These are phyloP conservation scores for Ceratocystis eucalypticola DNA, from an alignment of 2,329 filamentous ascomycete species.

Conservation along the genomic window DNA sequence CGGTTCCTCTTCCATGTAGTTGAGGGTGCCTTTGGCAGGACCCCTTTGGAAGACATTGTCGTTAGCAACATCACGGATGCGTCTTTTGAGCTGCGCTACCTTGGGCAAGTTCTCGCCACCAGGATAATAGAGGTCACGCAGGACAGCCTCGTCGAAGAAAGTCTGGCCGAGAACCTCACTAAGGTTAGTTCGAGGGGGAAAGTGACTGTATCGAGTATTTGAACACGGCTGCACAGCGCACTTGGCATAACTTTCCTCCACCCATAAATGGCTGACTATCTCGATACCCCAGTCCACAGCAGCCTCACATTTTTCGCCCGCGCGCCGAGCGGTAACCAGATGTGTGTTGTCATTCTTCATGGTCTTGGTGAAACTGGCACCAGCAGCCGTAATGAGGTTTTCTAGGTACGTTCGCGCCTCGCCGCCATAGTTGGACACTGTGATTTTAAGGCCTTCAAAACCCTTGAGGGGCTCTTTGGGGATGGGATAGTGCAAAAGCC, in stretches of 20 bases:
- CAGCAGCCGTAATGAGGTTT: constrained; percentile 72
- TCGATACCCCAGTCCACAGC: constrained; percentile 85
- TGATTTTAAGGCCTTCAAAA: constrained; percentile 65
- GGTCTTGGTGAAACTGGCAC: constrained; percentile 83
- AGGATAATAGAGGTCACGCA: constrained; percentile 55
- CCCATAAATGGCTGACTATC: constrained; percentile 89
- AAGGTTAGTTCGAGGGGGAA: constrained; percentile 78
- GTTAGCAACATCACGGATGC: constrained; percentile 36
- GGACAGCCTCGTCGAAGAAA: constrained; percentile 50
- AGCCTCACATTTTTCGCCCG: constrained; percentile 85
- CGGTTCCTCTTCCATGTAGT: constrained; percentile 26
- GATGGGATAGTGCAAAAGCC: constrained; percentile 80
- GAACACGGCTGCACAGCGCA: constrained; percentile 63
- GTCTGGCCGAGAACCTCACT: constrained; percentile 89
- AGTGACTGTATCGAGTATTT: constrained; percentile 66
- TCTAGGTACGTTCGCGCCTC: constrained; percentile 88
- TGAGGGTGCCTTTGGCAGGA: constrained; percentile 35
- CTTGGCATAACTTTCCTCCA: constrained; percentile 92
- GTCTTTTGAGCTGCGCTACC: constrained; percentile 36
- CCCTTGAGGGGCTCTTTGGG: constrained; percentile 64
- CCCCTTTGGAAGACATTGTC: constrained; percentile 37
- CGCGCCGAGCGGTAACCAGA: constrained; percentile 76
- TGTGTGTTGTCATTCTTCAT: constrained; percentile 95
- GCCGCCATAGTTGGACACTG: constrained; percentile 90
- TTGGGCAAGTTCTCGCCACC: constrained; percentile 40